Evolutionary conservation across 2,329 filamentous ascomycete species (phyloP), one percentile per base, ranked within the genome.

Genomic region (Penicillium freii): DNA sequence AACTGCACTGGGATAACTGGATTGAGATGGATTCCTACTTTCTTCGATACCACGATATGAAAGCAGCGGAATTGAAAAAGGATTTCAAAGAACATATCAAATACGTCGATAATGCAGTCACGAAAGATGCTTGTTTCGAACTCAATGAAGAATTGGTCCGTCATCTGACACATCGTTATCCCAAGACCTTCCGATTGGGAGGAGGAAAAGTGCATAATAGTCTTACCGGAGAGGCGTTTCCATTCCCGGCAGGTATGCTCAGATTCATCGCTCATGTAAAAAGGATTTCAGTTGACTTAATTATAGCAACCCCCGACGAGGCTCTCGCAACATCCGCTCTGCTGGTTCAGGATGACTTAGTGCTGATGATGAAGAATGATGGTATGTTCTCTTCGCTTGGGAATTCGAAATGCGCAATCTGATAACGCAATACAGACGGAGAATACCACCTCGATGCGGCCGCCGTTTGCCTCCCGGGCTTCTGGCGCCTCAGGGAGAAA

Each of bases 21-120:
- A 60, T 61, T 11, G 59, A 61, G 39, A 61, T 61, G 59, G 59
- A 61, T 33, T 61, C 59, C 8, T 60, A 61, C 21, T 61, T 60
- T n/a, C 46, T 57, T 11, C 57, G 59, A 11, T 60, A 60, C 29
- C 29, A 31, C 29, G 29, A 31, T 31, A 31, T 31, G 29, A 31
- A 31, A 31, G 11, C 29, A 31, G 29, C 29, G 11, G 29, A 31
- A 5, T 27, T 61, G 27, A 57, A 60, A 15, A 60, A 61, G 27
- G 49, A 57, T 17, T 47, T 57, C 40, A 38, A 61, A 3, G 58
- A 54, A 40, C 58, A 60, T 21, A 31, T 60, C 39, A 60, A 60
- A 60, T 60, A 60, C 11, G 58, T 60, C 11, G 55, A 60, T 44
- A 60, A 60, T 21, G 45, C 50, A 15, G 55, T 54, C 7, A 60